A percentile compares a stretch with the other conserved stretches of the same genome.
phyloP scores from a whole-genome alignment of 257 asterid genomes.

The Agastache rugosa region DNA sequence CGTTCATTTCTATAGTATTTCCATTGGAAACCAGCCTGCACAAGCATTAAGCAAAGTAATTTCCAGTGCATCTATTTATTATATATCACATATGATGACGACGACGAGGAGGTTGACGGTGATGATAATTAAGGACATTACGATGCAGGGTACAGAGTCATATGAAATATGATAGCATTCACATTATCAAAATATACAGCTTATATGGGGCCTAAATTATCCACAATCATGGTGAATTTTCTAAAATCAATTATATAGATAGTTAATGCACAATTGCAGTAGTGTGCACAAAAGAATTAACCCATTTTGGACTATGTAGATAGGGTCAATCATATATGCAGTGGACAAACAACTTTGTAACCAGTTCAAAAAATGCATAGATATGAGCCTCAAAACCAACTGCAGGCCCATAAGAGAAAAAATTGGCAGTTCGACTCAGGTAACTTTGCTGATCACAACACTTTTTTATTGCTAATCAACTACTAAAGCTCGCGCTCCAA shows the following conservation, averaged over 20 bases:
- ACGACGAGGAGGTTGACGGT: neutral
- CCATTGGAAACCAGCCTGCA: constrained; percentile 88
- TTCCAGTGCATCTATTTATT: constrained; percentile 2
- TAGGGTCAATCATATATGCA: neutral
- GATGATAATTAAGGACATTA: neutral
- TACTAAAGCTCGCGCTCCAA: too few relatives aligned
- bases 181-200: neutral
- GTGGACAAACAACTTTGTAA: neutral
- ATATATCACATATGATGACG: constrained; percentile 2
- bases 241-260: too few relatives aligned
- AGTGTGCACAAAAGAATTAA: neutral
- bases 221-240: neutral
- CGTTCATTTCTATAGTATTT: constrained; percentile 68
- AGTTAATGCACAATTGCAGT: neutral
- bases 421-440: neutral
- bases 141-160: neutral
- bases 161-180: neutral
- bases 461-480: neutral
- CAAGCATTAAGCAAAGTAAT: constrained; percentile 31
- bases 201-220: neutral
- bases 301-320: neutral
- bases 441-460: neutral
- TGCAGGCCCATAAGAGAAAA: constrained; percentile 1
- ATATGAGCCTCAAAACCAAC: neutral
- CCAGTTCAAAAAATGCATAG: neutral